A percentile compares a stretch with the other conserved stretches of the same genome.
These are phyloP conservation scores for Aspergillus piperis DNA, from an alignment of 2,329 filamentous ascomycete genomes.

Conservation along the genomic window DNA sequence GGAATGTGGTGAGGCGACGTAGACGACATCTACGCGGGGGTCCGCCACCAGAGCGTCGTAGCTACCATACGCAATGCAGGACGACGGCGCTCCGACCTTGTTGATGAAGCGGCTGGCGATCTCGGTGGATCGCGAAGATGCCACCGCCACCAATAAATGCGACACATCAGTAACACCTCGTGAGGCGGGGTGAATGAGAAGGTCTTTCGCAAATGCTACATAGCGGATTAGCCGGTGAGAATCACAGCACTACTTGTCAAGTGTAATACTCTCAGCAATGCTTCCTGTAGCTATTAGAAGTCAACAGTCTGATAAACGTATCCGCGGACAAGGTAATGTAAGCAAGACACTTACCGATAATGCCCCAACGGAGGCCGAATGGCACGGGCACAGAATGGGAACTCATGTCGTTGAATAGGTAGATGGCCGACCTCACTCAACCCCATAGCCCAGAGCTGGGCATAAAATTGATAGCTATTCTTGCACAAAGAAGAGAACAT, in stretches of 20 bases:
- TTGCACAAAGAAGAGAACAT: too few species aligned
- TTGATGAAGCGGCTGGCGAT: conserved; percentile 48
- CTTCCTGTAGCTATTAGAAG: neutral
- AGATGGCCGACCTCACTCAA: neutral
- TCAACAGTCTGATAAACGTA: neutral
- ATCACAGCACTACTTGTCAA: too few species aligned
- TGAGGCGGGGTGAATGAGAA: neutral
- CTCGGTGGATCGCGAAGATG: conserved; percentile 37
- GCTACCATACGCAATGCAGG: conserved; percentile 5
- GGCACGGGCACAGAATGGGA: neutral
- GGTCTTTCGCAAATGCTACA: neutral
- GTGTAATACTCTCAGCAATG: neutral
- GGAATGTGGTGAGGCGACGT: conserved; percentile 31
- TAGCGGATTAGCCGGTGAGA: neutral
- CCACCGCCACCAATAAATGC: neutral
- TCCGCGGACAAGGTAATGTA: too few species aligned
- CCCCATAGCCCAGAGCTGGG: neutral
- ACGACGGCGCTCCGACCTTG: neutral
- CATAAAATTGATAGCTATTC: too few species aligned
- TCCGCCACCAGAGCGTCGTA: conserved; percentile 22
- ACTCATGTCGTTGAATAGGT: neutral
- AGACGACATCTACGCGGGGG: conserved; percentile 30
- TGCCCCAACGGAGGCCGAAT: neutral
- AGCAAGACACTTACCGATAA: neutral
- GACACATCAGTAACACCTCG: neutral